A percentile compares a stretch with the other conserved stretches of the same genome.
phyloP scores from a whole-genome alignment of 2,329 filamentous ascomycete genomes.

The Leptosphaerulina australis region DNA sequence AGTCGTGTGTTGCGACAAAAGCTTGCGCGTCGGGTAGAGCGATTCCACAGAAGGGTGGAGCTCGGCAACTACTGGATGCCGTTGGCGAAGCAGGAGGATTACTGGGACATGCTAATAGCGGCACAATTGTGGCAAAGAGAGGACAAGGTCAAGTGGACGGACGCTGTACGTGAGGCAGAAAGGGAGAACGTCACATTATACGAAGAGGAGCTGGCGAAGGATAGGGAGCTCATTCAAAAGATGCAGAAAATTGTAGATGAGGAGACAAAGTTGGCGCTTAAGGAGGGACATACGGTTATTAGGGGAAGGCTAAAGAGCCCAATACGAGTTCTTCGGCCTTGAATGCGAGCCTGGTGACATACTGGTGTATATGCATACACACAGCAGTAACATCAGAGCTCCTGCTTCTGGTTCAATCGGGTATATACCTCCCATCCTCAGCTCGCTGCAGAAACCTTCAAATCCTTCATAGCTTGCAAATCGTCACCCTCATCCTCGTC shows the following conservation, averaged over 20 bases:
- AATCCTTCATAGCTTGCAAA: constrained; percentile 50
- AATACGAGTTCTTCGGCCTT: constrained; percentile 29
- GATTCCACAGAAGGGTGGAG: constrained; percentile 48
- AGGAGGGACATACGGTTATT: constrained; percentile 45
- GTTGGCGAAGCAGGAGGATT: constrained; percentile 53
- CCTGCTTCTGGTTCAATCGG: constrained; percentile 12
- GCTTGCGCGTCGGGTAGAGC: constrained; percentile 52
- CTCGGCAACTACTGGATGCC: constrained; percentile 52
- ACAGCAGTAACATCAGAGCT: too few species aligned
- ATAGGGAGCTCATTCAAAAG: constrained; percentile 43
- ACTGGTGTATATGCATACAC: not conserved
- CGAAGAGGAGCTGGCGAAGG: constrained; percentile 34
- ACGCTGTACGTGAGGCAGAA: constrained; percentile 31
- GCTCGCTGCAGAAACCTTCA: constrained; percentile 55
- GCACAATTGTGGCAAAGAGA: constrained; percentile 14
- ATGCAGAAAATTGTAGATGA: constrained; percentile 57
- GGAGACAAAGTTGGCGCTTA: constrained; percentile 53
- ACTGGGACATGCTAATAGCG: constrained; percentile 54
- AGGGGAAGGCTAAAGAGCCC: constrained; percentile 36
- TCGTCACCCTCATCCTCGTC: constrained; percentile 68
- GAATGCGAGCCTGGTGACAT: not conserved
- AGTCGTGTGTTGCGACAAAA: constrained; percentile 64
- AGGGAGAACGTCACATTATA: constrained; percentile 22
- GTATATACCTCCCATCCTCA: constrained; percentile 31
- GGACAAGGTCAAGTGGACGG: constrained; percentile 39